A percentile compares a stretch with the other conserved stretches of the same genome.
Conservation (phyloP, 306 rosid genomes). For the Vigna angularis region DNA sequence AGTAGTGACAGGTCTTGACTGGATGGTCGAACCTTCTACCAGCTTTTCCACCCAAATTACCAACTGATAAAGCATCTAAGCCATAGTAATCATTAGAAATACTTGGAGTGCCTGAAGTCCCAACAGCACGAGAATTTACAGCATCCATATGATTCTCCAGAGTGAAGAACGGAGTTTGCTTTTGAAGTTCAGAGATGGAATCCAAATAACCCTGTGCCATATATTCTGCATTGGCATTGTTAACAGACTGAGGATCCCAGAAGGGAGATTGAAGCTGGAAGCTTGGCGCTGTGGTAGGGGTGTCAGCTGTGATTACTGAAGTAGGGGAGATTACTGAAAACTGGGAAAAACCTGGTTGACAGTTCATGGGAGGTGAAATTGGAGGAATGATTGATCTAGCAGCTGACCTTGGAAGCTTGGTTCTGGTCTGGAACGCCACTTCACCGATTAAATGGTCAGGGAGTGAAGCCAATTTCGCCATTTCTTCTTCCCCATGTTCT, state of each 20-base stretch:
- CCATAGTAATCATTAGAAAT: slow-evolving; percentile 46
- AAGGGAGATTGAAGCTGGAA: slow-evolving; percentile 45
- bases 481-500: slow-evolving; percentile 60
- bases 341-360: slow-evolving; percentile 39
- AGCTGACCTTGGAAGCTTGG: slow-evolving; percentile 53
- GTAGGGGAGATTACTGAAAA: slow-evolving; percentile 34
- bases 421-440: slow-evolving; percentile 52
- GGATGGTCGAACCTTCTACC: slow-evolving; percentile 60
- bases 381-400: slow-evolving; percentile 42
- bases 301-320: too few species aligned
- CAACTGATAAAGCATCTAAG: slow-evolving; percentile 44
- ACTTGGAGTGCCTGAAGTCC: not conserved
- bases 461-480: slow-evolving; percentile 58
- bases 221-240: slow-evolving; percentile 46
- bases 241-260: slow-evolving; percentile 53
- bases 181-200: slow-evolving; percentile 54
- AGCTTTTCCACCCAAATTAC: slow-evolving; percentile 41
- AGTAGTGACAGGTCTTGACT: slow-evolving; percentile 73
- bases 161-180: slow-evolving; percentile 45
- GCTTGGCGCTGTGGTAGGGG: slow-evolving; percentile 33
- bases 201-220: slow-evolving; percentile 45
- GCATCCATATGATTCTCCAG: slow-evolving; percentile 60
- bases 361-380: slow-evolving; percentile 42
- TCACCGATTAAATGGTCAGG: slow-evolving; percentile 62
- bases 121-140: slow-evolving; percentile 38